Base-by-base conservation (phyloP, 805 yeast species). In the Candida silvatica region DNA sequence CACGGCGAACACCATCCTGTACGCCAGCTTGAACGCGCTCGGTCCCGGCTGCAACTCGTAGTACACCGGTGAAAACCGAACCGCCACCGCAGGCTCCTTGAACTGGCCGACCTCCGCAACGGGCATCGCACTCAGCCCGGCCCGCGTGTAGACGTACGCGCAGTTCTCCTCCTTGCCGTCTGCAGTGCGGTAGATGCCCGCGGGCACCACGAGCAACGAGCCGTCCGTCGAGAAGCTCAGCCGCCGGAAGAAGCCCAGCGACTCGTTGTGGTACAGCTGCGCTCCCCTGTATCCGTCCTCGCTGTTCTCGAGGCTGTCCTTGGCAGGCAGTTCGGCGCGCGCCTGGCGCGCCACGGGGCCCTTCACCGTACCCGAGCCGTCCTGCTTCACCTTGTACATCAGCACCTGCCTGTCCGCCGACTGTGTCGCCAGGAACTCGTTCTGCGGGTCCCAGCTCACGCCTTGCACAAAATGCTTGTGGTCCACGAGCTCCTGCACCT, bases 401-500 rank as follows among this genome's bases (percentile, higher is more conserved):
- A 76, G 77, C 9, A 90, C 78, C 2, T 85, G 67, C 40, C 95
- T 62, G 58, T 92, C 98, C 9, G 96, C 94, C 18, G 92, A 77
- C 54, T 88, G 96, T 5, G 95, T 81, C 1, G 88, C 85, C 4
- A 92, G 56, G 45, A 58, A 85, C 53, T 80, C 74, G 42, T 80
- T 77, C 36, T 64, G 52, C 6, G 98, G 98, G 54, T 92, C 98
- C 97, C 97, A 92, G 0, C 81, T 67, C 4, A 92, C 90, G 3
- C 99, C 99, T 58, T 92, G 99, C 3, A 92, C 94, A 47, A 85
- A 90, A 55, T 88, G 95, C 31, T 65, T 64, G 56, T 92, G 97
- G 38, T 82, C 85, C 5, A 74, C 73, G 40, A 79, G 64, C 44
- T 75, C 80, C 19, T 64, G 55, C 1, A 80, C 62, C 44, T 76